Evolutionary conservation across 2,329 filamentous ascomycete species (phyloP).

Genomic region (Daldinia sp.): DNA sequence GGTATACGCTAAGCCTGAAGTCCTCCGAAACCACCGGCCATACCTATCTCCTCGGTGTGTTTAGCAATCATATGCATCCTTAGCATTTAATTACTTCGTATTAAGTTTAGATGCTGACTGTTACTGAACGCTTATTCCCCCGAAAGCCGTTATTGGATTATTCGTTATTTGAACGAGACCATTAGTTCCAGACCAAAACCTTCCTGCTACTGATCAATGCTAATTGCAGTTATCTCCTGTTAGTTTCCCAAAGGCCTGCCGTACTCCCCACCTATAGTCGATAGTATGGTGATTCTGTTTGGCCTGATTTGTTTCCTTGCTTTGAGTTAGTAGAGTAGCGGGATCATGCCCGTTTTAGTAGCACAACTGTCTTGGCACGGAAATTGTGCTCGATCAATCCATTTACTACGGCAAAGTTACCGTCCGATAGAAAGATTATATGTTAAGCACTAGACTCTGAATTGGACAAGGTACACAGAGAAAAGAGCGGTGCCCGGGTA

Average conservation of each 20-base stretch:
- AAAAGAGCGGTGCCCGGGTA: neutral
- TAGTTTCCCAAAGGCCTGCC: too few species aligned
- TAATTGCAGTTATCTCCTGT: too few species aligned
- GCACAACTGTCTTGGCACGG: too few species aligned
- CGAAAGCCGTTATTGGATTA: neutral
- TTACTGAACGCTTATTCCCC: neutral
- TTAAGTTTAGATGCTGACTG: neutral
- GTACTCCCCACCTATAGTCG: too few species aligned
- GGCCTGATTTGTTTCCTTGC: too few species aligned
- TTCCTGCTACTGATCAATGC: neutral
- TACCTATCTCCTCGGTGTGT: neutral
- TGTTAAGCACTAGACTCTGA: neutral
- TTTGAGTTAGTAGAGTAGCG: too few species aligned
- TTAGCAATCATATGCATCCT: neutral
- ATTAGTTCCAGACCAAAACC: conserved; percentile 8
- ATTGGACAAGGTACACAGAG: neutral
- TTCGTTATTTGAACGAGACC: conserved; percentile 30
- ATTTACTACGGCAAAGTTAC: neutral
- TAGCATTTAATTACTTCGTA: too few species aligned
- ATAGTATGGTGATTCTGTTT: too few species aligned
- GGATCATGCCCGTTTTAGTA: too few species aligned
- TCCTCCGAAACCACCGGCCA: neutral
- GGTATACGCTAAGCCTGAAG: neutral
- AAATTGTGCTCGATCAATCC: conserved; percentile 49
- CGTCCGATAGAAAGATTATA: neutral